phyloP scores from a whole-genome alignment of 352 stramenopile genomes.

The Globisporangium solare region DNA sequence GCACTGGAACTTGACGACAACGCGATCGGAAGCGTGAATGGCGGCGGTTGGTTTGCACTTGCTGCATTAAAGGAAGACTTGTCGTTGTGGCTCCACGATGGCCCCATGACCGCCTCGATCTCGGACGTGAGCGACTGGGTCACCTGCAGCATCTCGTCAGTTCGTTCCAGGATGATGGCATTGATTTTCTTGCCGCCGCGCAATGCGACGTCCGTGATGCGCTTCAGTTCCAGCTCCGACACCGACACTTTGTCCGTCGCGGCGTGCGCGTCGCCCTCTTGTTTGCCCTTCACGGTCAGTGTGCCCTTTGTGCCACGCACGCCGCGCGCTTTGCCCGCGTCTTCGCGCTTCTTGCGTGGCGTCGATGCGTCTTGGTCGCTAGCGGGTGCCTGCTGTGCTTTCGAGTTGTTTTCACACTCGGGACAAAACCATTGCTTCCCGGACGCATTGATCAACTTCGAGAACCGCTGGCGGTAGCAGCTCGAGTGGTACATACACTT shows the following conservation, averaged over 20 bases:
- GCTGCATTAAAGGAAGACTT: not conserved
- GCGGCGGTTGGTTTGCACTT: constrained; percentile 18
- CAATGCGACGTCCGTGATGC: constrained; percentile 69
- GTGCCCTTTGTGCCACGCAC: constrained; percentile 17
- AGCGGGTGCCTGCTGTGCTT: constrained; percentile 17
- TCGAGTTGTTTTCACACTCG: constrained; percentile 53
- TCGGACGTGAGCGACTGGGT: constrained; percentile 43
- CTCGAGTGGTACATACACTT: constrained; percentile 84
- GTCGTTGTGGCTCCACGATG: constrained; percentile 16
- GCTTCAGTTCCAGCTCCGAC: constrained; percentile 45
- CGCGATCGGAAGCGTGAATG: constrained; percentile 36
- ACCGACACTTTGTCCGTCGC: constrained; percentile 8
- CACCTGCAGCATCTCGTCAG: constrained; percentile 70
- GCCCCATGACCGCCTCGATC: constrained; percentile 39
- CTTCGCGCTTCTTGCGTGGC: constrained; percentile 34
- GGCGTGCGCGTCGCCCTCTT: constrained; percentile 9
- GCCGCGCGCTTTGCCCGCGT: constrained; percentile 18
- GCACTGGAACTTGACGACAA: not conserved
- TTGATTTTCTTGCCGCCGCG: constrained; percentile 71
- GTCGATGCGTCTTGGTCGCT: constrained; percentile 31
- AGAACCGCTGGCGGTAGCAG: constrained; percentile 78
- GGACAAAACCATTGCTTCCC: constrained; percentile 79
- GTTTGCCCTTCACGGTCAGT: not conserved
- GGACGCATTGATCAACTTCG: constrained; percentile 52
- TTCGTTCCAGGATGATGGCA: constrained; percentile 64